Base-by-base conservation (phyloP, 1,284 basidiomycete genomes). In the Malassezia globosa region DNA sequence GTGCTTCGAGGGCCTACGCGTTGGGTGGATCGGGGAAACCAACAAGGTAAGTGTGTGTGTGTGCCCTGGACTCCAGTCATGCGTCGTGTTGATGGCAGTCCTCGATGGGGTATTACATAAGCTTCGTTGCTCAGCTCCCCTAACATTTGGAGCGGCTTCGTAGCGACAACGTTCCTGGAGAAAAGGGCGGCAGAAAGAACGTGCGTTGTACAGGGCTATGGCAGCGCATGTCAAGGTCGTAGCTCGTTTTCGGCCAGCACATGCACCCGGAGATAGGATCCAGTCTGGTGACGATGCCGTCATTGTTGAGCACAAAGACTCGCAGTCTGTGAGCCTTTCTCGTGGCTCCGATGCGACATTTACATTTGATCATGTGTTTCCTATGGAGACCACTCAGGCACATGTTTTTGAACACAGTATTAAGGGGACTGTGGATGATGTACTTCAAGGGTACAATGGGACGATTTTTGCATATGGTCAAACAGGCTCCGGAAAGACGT, bases 341-440 rank as follows among this genome's bases (percentile, higher is more conserved):
- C 45, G 45, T 18, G 50, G 33, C 31, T 8, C 39, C 1, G 44
- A 41, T 8, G n/a, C 25, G 19, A 18, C 8, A 14, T 99, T 97
- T 76, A 87, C 87, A 24, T 96, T 96, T 67, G 94, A 99, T 74
- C 80, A 88, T 54, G 89, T 95, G 26, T 99, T 99, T 70, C 84
- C 87, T 53, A 90, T 94, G 79, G 80, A 79, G 38, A 88, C 90
- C 23, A 79, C 81, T 73, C 94, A 99, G 73, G 77, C 82, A 45
- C 88, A 97, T 71, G 89, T 99, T 42, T 99, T 97, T 71, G 89
- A 97, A 73, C 97, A 92, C 74, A 92, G 94, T 55, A 87, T 99
- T 52, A 95, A 90, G 75, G 89, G 88, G 76, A 75, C 74, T 16
- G 74, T 75, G 24, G 69, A 74, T 31, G 92, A 99, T 79, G 94